Conservation (phyloP, 768 basidiomycete species). For the Suillus subluteus region DNA sequence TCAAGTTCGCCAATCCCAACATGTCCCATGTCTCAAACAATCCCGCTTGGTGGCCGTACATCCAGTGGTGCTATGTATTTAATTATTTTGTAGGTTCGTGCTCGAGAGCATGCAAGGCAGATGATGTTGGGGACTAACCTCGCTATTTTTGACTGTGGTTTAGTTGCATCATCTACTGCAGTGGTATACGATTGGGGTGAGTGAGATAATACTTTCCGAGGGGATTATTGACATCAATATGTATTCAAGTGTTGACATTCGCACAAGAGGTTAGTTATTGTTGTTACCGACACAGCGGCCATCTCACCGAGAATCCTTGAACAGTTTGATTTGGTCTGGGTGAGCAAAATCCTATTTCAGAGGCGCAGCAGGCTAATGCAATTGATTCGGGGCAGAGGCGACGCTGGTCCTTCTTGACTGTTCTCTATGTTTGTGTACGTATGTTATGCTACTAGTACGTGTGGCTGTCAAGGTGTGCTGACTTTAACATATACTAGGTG, state of each 20-base stretch:
- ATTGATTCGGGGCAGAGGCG: background rate
- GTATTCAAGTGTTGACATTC: background rate
- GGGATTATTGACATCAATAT: background rate
- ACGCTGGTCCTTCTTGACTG: background rate
- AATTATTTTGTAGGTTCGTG: slow-evolving; percentile 4
- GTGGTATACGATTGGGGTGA: slow-evolving; percentile 1
- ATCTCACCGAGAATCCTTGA: background rate
- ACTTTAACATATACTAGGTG: background rate
- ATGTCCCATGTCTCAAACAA: background rate
- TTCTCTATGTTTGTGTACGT: background rate
- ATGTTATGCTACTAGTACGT: background rate
- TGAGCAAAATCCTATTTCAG: background rate
- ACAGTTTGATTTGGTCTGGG: background rate
- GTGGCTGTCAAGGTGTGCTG: background rate
- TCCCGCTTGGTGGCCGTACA: background rate
- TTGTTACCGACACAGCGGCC: too few species aligned
- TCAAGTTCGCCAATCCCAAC: background rate
- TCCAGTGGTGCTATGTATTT: background rate
- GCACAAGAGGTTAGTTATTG: background rate
- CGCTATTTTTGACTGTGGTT: background rate
- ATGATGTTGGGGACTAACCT: background rate
- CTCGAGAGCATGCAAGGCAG: background rate
- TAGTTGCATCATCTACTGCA: background rate
- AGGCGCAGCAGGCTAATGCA: background rate
- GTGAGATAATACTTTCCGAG: background rate